A percentile compares a stretch with the other conserved stretches of the same genome.
These are phyloP conservation scores for Colletotrichum caudatum DNA, from an alignment of 2,329 filamentous ascomycete species.

Conservation along the genomic window DNA sequence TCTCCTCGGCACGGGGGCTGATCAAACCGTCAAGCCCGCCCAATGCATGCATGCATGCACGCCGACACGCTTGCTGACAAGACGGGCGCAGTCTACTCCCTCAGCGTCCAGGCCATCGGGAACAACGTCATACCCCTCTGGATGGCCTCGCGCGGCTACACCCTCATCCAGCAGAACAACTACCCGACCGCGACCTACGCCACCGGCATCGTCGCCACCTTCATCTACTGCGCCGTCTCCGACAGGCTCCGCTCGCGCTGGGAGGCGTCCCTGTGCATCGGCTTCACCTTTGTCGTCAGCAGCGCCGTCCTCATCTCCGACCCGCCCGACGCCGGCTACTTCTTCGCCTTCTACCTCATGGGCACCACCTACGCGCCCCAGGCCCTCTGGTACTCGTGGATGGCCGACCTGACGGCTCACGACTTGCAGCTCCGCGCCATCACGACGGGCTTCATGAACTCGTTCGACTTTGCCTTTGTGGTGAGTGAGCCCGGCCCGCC, in stretches of 20 bases:
- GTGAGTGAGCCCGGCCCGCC: conserved; percentile 13
- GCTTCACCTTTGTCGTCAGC: conserved; percentile 56
- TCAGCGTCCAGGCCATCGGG: conserved; percentile 55
- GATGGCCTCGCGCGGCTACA: conserved; percentile 59
- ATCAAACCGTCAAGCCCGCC: too few species aligned
- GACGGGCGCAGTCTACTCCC: conserved; percentile 52
- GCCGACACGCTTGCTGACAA: conserved; percentile 5
- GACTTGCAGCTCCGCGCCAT: conserved; percentile 57
- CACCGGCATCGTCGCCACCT: conserved; percentile 56
- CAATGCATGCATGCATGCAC: too few species aligned
- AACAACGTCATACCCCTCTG: conserved; percentile 61
- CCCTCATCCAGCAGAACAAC: conserved; percentile 57
- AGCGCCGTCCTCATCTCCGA: conserved; percentile 53
- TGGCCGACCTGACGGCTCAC: conserved; percentile 57
- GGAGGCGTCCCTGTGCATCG: conserved; percentile 57
- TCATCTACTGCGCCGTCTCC: conserved; percentile 55
- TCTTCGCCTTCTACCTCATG: conserved; percentile 58
- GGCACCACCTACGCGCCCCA: conserved; percentile 60
- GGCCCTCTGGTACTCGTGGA: conserved; percentile 61
- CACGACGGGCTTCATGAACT: conserved; percentile 59
- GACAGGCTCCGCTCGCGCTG: conserved; percentile 57
- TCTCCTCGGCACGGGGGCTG: too few species aligned
- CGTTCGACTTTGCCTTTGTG: conserved; percentile 57
- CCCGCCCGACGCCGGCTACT: conserved; percentile 53
- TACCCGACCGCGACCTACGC: conserved; percentile 58